A percentile compares a stretch with the other conserved stretches of the same genome.
phyloP scores from a whole-genome alignment of 2,329 filamentous ascomycete genomes.

The Arthrobotrys megalospora region DNA sequence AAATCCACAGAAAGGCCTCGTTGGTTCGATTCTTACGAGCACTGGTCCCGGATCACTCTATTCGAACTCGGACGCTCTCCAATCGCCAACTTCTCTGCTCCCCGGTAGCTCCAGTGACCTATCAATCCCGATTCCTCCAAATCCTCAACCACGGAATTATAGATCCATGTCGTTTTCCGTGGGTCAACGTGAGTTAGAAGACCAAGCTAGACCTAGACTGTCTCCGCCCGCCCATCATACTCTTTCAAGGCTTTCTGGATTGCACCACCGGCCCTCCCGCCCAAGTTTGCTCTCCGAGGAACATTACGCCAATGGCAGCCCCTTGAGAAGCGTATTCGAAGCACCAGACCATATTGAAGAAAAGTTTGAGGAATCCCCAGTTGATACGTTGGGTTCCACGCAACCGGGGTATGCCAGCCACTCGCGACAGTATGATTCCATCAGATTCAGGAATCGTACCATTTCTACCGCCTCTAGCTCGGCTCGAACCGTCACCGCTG shows the following conservation, averaged over 20 bases:
- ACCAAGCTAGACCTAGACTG: conserved; percentile 65
- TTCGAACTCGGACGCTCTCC: conserved; percentile 71
- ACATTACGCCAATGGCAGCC: conserved; percentile 73
- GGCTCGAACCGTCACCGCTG: conserved; percentile 49
- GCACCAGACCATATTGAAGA: conserved; percentile 77
- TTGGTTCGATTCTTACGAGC: conserved; percentile 69
- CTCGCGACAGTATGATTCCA: conserved; percentile 65
- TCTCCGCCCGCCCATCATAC: conserved; percentile 70
- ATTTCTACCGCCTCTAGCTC: conserved; percentile 64
- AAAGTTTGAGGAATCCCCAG: conserved; percentile 72
- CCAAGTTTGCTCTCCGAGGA: conserved; percentile 82
- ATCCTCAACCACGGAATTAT: conserved; percentile 92
- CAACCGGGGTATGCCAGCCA: conserved; percentile 70
- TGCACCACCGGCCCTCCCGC: conserved; percentile 85
- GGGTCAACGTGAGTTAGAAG: conserved; percentile 85
- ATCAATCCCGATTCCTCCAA: conserved; percentile 87
- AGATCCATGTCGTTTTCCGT: conserved; percentile 97
- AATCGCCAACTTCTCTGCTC: conserved; percentile 70
- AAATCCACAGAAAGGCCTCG: conserved; percentile 74
- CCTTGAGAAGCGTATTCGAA: conserved; percentile 73
- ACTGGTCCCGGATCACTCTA: conserved; percentile 75
- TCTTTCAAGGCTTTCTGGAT: conserved; percentile 74
- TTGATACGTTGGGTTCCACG: conserved; percentile 76
- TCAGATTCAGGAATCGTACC: conserved; percentile 64
- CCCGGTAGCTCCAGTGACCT: conserved; percentile 74